Conservation (phyloP, 257 asterid species). For the Nicotiana paniculata region DNA sequence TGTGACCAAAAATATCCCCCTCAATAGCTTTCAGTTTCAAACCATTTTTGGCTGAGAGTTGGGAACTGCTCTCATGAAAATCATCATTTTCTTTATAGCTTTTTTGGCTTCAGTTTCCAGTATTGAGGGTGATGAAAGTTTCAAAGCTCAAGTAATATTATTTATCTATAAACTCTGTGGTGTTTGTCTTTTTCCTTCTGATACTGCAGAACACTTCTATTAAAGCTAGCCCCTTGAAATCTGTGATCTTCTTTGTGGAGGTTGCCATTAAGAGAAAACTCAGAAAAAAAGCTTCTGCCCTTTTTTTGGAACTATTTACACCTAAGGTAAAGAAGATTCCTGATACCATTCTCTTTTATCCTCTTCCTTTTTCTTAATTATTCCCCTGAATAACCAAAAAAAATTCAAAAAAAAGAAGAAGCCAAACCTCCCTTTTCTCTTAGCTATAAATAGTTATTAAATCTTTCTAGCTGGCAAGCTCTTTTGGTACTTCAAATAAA, state of each 20-base stretch:
- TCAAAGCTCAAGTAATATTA: slow-evolving; percentile 11
- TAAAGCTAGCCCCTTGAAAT: slow-evolving; percentile 17
- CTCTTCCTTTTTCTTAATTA: background rate
- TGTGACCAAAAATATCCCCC: background rate
- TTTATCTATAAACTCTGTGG: background rate
- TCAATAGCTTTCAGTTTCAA: slow-evolving; percentile 10
- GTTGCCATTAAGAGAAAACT: slow-evolving; percentile 11
- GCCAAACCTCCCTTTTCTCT: background rate
- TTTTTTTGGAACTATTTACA: background rate
- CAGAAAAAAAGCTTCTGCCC: background rate
- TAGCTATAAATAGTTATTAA: background rate
- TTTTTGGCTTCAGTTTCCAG: background rate
- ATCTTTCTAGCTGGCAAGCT: background rate
- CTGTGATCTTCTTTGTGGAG: slow-evolving; percentile 23
- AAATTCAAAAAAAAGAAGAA: background rate
- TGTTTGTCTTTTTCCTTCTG: slow-evolving; percentile 25
- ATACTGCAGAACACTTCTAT: slow-evolving; percentile 14
- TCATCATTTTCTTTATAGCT: background rate
- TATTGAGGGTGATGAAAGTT: slow-evolving; percentile 16
- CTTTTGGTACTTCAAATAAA: background rate
- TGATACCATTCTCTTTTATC: slow-evolving; percentile 22
- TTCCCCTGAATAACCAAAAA: background rate
- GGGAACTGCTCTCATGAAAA: slow-evolving; percentile 8
- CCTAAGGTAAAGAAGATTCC: slow-evolving; percentile 25
- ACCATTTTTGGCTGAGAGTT: slow-evolving; percentile 6